phyloP scores from a whole-genome alignment of 2,329 filamentous ascomycete species.

The Cladorrhinum sp. region DNA sequence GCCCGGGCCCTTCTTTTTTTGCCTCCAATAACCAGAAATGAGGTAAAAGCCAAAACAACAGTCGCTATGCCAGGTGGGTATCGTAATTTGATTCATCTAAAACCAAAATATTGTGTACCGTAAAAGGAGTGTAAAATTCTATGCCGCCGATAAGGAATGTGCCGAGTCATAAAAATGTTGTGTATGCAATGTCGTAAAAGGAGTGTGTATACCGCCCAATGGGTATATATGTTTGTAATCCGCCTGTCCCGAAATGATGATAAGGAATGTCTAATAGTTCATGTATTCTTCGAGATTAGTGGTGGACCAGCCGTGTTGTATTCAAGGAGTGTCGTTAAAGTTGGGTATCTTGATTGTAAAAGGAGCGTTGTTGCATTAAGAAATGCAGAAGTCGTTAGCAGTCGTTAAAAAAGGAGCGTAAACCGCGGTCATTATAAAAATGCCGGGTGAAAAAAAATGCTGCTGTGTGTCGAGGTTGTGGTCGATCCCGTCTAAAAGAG shows the following conservation, averaged over 20 bases:
- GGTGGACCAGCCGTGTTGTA: conserved; percentile 20
- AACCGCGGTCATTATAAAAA: conserved; percentile 24
- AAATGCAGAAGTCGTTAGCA: conserved; percentile 26
- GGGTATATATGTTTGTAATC: conserved; percentile 2
- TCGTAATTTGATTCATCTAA: conserved; percentile 36
- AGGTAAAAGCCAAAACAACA: conserved; percentile 35
- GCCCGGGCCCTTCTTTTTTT: background rate
- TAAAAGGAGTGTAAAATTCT: conserved; percentile 47
- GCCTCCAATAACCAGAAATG: conserved; percentile 12
- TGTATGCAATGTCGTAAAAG: conserved; percentile 25
- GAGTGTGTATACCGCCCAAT: conserved; percentile 27
- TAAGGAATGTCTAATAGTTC: conserved; percentile 45
- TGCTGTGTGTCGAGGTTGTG: conserved; percentile 15
- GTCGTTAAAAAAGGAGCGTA: conserved; percentile 38
- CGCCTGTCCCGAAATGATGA: conserved; percentile 19
- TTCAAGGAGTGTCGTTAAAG: conserved; percentile 43
- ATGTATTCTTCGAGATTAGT: background rate
- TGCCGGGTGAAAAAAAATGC: conserved; percentile 21
- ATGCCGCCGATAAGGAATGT: conserved; percentile 32
- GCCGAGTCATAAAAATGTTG: conserved; percentile 36
- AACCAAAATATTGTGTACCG: conserved; percentile 29
- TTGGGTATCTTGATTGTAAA: conserved; percentile 38
- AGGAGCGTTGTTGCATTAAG: conserved; percentile 33
- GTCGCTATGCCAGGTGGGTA: conserved; percentile 56
- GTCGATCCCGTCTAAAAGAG: conserved; percentile 28